Evolutionary conservation across 192 early-diverging fungal genomes (phyloP), one percentile per base, ranked within the genome.

Genomic region (Backusella tarrabulga): DNA sequence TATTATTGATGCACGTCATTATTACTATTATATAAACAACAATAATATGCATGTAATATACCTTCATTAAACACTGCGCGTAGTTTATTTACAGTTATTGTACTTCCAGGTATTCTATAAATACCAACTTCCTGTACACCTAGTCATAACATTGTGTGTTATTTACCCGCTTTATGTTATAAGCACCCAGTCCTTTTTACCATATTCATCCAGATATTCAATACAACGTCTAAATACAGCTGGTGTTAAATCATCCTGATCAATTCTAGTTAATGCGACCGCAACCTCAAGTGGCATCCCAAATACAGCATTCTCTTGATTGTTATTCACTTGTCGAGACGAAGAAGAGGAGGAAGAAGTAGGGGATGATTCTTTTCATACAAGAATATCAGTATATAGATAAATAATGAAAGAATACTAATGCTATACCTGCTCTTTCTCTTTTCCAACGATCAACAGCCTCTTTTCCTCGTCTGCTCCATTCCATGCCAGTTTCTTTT

Each of bases 61-160:
- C 88, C 88, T 73, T 79, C 66, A 70, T 89, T 84, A 76, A 87
- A 89, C 32, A 84, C 76, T 52, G 76, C 76, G 29, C 81, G 82
- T 41, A 89, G 75, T 73, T 85, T 86, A 74, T 83, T 83, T n/a
- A 89, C 86, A 21, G 77, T 83, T 34, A 79, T 85, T 68, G 81
- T 85, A 71, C 85, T 85, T 69, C 88, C 88, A 0, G 88, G 81
- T 41, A 87, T 83, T 77, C 85, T 84, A 68, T 87, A 89, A 42
- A 89, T 76, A 15, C 88, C 88, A 34, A 89, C 85, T 76, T 89
- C 88, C 34, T 86, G 73, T 7, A 87, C 69, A 29, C 88, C 88
- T 81, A 68, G 32, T 3, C n/a, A 63, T 63, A 14, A 12, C 23
- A 12, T 4, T 14, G 9, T 6, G 6, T 63, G 7, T 60, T 23